Conservation (phyloP, 441 rosid species). For the Raphanus hybrid region DNA sequence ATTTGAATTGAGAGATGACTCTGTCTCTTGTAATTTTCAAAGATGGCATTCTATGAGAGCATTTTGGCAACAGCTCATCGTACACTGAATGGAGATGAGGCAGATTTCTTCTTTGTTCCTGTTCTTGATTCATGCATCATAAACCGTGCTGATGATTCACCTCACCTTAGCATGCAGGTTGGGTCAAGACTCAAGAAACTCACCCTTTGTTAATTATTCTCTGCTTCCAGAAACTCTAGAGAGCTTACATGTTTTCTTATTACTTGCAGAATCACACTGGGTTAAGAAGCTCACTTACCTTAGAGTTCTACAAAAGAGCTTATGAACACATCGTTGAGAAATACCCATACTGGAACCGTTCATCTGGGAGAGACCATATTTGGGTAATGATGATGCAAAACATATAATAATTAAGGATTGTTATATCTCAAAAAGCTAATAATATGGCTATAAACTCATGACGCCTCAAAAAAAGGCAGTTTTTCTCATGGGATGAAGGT, state of each 20-base stretch:
- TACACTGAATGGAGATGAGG: constrained; percentile 93
- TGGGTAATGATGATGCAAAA: constrained; percentile 77
- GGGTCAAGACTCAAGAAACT: constrained; percentile 26
- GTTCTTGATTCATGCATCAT: constrained; percentile 98
- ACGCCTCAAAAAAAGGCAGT: constrained; percentile 66
- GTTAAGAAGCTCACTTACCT: constrained; percentile 89
- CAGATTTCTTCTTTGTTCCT: constrained; percentile 96
- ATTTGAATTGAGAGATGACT: background rate
- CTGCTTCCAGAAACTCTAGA: constrained; percentile 3
- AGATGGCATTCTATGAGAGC: constrained; percentile 97
- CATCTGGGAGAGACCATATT: constrained; percentile 91
- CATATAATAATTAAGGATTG: constrained; percentile 8
- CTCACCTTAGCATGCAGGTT: constrained; percentile 85
- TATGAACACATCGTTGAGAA: constrained; percentile 65
- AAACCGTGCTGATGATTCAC: constrained; percentile 91
- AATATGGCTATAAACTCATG: too few species aligned
- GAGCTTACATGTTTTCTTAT: constrained; percentile 17
- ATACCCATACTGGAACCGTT: constrained; percentile 86
- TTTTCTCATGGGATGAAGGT: constrained; percentile 99
- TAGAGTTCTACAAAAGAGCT: constrained; percentile 85
- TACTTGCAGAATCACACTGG: constrained; percentile 73
- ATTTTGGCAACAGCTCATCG: constrained; percentile 80
- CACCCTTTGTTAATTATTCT: background rate
- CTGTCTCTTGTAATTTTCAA: constrained; percentile 27
- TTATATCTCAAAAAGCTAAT: constrained; percentile 38